These are phyloP conservation scores for Phytophthora pisi DNA, from an alignment of 352 stramenopile species.

Conservation along the genomic window DNA sequence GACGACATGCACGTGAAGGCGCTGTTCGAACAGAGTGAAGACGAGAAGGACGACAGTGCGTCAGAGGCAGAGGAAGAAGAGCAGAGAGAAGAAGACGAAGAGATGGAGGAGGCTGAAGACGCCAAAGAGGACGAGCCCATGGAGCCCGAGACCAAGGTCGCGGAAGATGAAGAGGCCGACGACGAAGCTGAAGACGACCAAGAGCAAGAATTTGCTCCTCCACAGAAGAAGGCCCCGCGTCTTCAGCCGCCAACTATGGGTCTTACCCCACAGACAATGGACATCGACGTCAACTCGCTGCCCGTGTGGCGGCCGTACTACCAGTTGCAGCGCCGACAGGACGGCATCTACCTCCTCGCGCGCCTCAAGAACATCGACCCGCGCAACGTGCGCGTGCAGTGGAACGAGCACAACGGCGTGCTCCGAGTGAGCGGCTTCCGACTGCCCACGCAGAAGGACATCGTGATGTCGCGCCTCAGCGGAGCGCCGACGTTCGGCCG, in stretches of 20 bases:
- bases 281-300: conserved; percentile 39
- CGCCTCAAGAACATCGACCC: conserved; percentile 37
- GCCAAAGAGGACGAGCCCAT: conserved; percentile 24
- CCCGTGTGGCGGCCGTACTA: conserved; percentile 69
- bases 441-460: conserved; percentile 60
- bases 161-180: conserved; percentile 4
- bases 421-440: conserved; percentile 58
- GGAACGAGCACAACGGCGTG: conserved; percentile 42
- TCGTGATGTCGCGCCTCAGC: conserved; percentile 58
- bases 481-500: conserved; percentile 63
- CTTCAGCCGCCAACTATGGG: background rate
- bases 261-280: background rate
- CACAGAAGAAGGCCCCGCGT: conserved; percentile 15
- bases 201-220: too few relatives aligned
- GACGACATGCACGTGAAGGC: conserved; percentile 35
- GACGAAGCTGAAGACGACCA: conserved; percentile 29
- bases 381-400: conserved; percentile 49
- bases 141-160: conserved; percentile 2
- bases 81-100: conserved; percentile 11
- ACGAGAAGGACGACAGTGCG: conserved; percentile 16
- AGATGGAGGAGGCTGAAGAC: conserved; percentile 12
- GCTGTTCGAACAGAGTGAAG: conserved; percentile 30
- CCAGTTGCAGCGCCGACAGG: conserved; percentile 51
- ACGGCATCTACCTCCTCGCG: conserved; percentile 53
- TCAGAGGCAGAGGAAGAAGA: background rate